A percentile compares a stretch with the other conserved stretches of the same genome.
phyloP scores from a whole-genome alignment of 305 asterid genomes.

The Plantago lanceolata region DNA sequence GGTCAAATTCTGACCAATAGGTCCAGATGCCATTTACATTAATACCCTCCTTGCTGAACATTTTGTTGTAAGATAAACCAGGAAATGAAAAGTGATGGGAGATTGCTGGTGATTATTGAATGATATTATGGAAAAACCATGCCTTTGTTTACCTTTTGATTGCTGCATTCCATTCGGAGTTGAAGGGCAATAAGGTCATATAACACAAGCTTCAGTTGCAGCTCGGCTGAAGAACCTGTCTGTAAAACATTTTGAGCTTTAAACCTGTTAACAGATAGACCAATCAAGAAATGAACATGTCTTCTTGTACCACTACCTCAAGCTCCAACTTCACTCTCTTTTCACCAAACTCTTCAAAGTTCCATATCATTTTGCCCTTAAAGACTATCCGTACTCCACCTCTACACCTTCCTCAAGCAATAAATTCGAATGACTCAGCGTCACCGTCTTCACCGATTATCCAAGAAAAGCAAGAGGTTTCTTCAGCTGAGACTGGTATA shows the following conservation, averaged over 20 bases:
- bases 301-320: constrained; percentile 50
- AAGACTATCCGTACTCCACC: constrained; percentile 36
- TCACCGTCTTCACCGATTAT: constrained; percentile 48
- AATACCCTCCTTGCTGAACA: constrained; percentile 12
- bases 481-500: constrained; percentile 20
- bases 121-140: too few relatives aligned
- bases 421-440: constrained; percentile 48
- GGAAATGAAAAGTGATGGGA: too few relatives aligned
- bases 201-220: too few relatives aligned
- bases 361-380: constrained; percentile 38
- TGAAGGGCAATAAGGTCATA: not conserved
- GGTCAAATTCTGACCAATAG: constrained; percentile 36
- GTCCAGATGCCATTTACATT: constrained; percentile 23
- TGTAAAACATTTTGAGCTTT: not conserved
- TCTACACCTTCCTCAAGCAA: constrained; percentile 25
- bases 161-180: not conserved
- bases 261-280: not conserved
- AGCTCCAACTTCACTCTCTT: constrained; percentile 54
- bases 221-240: not conserved
- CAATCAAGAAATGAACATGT: constrained; percentile 37
- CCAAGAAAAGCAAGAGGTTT: constrained; percentile 46
- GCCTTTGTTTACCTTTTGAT: too few relatives aligned
- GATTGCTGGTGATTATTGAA: too few relatives aligned
- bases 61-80: too few relatives aligned
- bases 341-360: constrained; percentile 40